These are phyloP conservation scores for Fusarium caatingaense DNA, from an alignment of 2,329 filamentous ascomycete genomes.

Conservation along the genomic window DNA sequence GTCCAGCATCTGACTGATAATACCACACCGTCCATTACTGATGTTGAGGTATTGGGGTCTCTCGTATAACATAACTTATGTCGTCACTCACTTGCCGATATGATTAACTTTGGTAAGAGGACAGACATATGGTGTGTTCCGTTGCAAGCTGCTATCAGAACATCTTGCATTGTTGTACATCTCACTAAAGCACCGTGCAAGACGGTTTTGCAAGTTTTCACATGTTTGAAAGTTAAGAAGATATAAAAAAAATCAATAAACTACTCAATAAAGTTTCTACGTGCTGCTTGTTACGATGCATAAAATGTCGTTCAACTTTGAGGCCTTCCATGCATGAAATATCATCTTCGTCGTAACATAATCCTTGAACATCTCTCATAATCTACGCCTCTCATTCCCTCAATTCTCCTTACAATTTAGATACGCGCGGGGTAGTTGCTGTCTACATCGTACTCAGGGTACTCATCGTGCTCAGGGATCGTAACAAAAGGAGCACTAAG, in stretches of 20 bases:
- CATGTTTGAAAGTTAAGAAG: background rate
- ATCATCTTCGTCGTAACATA: background rate
- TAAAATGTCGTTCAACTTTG: background rate
- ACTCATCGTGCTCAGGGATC: slow-evolving; percentile 5
- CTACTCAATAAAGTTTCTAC: background rate
- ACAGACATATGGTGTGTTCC: background rate
- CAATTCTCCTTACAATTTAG: background rate
- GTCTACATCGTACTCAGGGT: slow-evolving; percentile 2
- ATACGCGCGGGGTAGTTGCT: background rate
- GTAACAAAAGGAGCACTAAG: background rate
- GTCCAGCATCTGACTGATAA: background rate
- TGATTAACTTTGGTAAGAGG: background rate
- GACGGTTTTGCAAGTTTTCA: background rate
- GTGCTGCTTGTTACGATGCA: background rate
- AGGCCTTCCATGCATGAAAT: background rate
- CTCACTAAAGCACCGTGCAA: background rate
- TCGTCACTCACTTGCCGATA: background rate
- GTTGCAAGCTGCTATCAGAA: background rate
- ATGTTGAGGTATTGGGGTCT: no score
- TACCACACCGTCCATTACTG: background rate
- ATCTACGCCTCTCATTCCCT: background rate
- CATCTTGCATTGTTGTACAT: background rate
- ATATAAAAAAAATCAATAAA: background rate
- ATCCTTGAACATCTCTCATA: background rate
- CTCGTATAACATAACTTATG: background rate